phyloP scores from a whole-genome alignment of 345 rosid genomes.

The Eutrema japonicum region DNA sequence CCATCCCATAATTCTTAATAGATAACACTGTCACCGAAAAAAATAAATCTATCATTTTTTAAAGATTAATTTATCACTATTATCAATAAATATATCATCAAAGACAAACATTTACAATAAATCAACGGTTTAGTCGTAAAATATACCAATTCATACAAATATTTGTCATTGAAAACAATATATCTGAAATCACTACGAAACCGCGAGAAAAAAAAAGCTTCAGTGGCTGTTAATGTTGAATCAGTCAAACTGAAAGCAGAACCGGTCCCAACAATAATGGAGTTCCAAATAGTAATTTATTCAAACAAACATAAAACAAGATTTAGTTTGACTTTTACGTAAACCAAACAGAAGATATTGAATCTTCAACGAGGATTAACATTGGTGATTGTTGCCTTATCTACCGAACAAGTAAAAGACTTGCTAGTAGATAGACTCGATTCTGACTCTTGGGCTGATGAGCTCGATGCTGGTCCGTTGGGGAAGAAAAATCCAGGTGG shows the following conservation, averaged over 20 bases:
- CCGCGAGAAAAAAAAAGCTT: no score
- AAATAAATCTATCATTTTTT: no score
- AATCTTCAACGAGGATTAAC: conserved; percentile 31
- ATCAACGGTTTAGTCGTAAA: no score
- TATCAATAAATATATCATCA: no score
- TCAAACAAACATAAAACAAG: neutral
- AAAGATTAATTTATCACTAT: no score
- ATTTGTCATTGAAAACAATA: no score
- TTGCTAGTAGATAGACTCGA: conserved; percentile 22
- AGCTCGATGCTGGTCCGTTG: conserved; percentile 8
- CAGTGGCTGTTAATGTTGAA: neutral
- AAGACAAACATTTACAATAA: no score
- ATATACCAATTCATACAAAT: no score
- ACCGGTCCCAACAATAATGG: no score
- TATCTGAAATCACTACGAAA: no score
- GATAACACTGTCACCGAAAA: no score
- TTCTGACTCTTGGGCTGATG: neutral
- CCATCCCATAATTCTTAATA: no score
- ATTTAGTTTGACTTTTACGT: neutral
- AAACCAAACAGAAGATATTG: conserved; percentile 10
- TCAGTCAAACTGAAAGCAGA: neutral
- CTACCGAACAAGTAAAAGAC: conserved; percentile 19
- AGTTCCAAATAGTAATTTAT: neutral
- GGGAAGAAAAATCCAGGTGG: conserved; percentile 35
- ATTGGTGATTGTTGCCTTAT: conserved; percentile 32